Evolutionary conservation across 305 asterid genomes (phyloP).

Genomic region (Withania somnifera): DNA sequence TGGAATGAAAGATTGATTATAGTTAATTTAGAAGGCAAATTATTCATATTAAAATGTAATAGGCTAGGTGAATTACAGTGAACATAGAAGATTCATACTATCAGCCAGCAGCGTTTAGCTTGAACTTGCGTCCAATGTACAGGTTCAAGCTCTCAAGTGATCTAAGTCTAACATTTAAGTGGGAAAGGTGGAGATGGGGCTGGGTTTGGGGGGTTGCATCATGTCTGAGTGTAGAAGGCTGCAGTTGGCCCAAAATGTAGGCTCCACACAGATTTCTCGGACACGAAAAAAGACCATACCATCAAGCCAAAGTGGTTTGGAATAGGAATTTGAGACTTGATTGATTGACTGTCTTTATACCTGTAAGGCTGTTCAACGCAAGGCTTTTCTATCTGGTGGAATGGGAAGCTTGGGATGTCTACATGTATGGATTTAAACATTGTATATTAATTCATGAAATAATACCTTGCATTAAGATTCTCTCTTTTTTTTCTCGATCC

Average conservation of each 20-base stretch:
- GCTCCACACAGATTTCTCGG: background rate
- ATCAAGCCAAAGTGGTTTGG: background rate
- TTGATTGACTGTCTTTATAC: background rate
- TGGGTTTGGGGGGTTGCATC: background rate
- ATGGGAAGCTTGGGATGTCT: background rate
- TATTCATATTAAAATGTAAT: background rate
- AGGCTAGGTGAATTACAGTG: background rate
- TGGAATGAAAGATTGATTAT: background rate
- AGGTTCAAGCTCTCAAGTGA: background rate
- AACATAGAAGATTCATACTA: background rate
- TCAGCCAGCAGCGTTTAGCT: background rate
- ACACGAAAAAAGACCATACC: background rate
- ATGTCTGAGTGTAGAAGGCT: background rate
- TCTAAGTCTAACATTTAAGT: background rate
- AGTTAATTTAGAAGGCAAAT: background rate
- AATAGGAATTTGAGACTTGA: background rate
- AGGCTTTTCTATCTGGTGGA: background rate
- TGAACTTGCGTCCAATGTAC: background rate
- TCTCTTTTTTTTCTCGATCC: background rate
- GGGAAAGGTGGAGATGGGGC: background rate
- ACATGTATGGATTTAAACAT: background rate
- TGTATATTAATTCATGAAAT: background rate
- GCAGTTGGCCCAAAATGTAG: background rate
- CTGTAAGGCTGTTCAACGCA: background rate
- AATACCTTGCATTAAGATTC: background rate